Conservation (phyloP, 2,329 filamentous ascomycete species). For the Fusarium falciforme region DNA sequence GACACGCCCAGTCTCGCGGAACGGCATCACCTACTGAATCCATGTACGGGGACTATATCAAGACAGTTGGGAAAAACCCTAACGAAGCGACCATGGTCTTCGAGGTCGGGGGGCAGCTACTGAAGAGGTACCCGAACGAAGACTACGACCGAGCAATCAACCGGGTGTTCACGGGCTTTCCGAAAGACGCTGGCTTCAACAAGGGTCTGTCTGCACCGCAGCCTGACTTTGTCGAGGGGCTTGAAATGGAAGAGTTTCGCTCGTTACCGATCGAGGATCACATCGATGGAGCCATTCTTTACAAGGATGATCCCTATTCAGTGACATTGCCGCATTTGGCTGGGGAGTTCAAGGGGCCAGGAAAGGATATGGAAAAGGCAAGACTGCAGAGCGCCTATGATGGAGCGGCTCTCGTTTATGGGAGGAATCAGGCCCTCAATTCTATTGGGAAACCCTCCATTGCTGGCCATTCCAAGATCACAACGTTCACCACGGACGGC, state of each 20-base stretch:
- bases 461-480: conserved; percentile 34
- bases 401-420: conserved; percentile 44
- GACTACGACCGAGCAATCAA: conserved; percentile 11
- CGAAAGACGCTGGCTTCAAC: conserved; percentile 43
- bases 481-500: conserved; percentile 45
- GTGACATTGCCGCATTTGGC: conserved; percentile 43
- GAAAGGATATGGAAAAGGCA: conserved; percentile 25
- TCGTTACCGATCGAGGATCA: conserved; percentile 20
- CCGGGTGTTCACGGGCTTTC: conserved; percentile 32
- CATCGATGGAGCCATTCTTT: conserved; percentile 31
- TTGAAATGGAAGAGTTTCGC: conserved; percentile 8
- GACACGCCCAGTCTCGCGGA: neutral
- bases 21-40: neutral
- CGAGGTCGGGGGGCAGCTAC: neutral
- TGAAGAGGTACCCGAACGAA: conserved; percentile 24
- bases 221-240: conserved; percentile 45
- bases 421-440: conserved; percentile 40
- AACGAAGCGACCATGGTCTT: neutral
- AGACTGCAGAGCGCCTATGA: conserved; percentile 36
- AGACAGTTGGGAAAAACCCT: accelerated
- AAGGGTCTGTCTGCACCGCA: conserved; percentile 41
- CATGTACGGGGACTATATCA: neutral
- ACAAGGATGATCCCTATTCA: conserved; percentile 30
- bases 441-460: conserved; percentile 29
- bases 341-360: conserved; percentile 39